Percentiles rank a stretch among this genome's conserved stretches.
Conservation (phyloP, 345 rosid genomes). For the Pistacia atlantica region DNA sequence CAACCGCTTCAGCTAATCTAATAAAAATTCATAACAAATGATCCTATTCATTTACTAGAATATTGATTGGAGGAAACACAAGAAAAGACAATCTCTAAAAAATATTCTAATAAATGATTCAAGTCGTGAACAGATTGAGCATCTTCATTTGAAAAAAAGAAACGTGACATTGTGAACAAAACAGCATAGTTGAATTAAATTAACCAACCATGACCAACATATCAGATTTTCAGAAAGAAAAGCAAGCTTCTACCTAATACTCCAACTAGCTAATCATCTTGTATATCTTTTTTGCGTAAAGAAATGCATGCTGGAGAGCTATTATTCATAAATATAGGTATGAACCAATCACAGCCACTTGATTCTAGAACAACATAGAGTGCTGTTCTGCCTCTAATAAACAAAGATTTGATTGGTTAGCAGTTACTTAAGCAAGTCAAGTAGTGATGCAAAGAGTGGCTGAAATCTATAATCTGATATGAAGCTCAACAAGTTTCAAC, state of each 20-base stretch:
- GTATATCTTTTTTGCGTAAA: not conserved
- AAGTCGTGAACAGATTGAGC: not conserved
- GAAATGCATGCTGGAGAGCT: not conserved
- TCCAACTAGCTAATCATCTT: not conserved
- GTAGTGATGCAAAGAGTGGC: not conserved
- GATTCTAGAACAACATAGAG: not conserved
- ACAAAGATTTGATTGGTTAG: not conserved
- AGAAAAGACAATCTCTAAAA: not conserved
- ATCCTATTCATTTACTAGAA: conserved; percentile 1
- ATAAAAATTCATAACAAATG: no score
- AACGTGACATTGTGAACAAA: not conserved
- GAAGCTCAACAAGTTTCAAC: not conserved
- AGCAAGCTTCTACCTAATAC: not conserved
- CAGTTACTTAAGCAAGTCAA: conserved; percentile 1
- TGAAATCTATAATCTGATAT: not conserved
- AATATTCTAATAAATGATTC: not conserved
- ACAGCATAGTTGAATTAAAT: not conserved
- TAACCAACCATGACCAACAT: not conserved
- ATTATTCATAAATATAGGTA: not conserved
- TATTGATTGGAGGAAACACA: not conserved
- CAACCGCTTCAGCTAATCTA: not conserved
- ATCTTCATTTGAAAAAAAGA: not conserved
- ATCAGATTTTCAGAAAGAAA: not conserved
- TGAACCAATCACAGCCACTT: not conserved
- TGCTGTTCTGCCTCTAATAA: not conserved